Conservation (phyloP, 2,329 filamentous ascomycete species). For the Alternaria infectoria region DNA sequence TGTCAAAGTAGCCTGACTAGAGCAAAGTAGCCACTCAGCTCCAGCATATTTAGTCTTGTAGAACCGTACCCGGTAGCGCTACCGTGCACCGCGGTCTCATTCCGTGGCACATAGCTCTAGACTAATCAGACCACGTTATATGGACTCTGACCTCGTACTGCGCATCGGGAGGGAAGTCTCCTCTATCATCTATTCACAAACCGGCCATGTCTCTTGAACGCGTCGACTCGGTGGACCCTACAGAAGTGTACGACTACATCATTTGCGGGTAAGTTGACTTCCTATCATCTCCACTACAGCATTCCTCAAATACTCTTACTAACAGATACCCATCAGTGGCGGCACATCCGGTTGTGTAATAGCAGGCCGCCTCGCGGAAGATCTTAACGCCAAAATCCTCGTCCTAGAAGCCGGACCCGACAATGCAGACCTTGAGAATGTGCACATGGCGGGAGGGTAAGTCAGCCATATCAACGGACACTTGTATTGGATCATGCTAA, state of each 20-base stretch:
- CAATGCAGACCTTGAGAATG: constrained; percentile 55
- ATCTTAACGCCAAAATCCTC: constrained; percentile 50
- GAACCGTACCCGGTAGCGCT: background rate
- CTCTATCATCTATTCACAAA: background rate
- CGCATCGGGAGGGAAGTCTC: background rate
- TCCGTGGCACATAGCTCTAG: background rate
- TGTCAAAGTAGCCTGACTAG: background rate
- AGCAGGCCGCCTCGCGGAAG: constrained; percentile 56
- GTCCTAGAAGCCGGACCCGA: constrained; percentile 58
- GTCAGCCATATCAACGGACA: background rate
- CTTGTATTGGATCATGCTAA: background rate
- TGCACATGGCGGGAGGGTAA: constrained; percentile 58
- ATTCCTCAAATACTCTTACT: background rate
- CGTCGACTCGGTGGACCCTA: constrained; percentile 22
- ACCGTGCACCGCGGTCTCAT: background rate
- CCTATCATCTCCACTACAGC: no score
- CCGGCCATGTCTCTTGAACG: constrained; percentile 26
- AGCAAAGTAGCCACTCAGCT: no score
- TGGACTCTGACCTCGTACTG: background rate
- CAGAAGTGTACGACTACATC: constrained; percentile 34
- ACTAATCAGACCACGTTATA: background rate
- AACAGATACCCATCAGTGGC: constrained; percentile 37
- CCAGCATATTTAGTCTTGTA: background rate
- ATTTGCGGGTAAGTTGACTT: constrained; percentile 28
- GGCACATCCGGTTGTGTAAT: constrained; percentile 59